Percentiles rank a stretch among this genome's conserved stretches.
Evolutionary conservation across 1,284 basidiomycete genomes (phyloP).

Genomic region (Psilocybe mexicana): DNA sequence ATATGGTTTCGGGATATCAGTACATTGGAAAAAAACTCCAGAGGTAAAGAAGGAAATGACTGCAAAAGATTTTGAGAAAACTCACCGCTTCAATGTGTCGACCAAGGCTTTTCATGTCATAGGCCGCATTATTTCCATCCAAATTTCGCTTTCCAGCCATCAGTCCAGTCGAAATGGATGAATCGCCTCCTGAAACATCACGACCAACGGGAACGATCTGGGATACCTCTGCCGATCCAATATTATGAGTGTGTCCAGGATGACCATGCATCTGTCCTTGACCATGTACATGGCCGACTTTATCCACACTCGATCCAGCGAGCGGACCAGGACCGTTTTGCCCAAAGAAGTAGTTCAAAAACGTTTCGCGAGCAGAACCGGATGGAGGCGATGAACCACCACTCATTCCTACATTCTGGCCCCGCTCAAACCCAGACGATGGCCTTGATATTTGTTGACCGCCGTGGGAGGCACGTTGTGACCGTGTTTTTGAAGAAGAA

Average conservation of each 20-base stretch:
- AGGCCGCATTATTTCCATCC: conserved; percentile 85
- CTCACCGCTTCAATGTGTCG: conserved; percentile 93
- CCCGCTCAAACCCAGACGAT: conserved; percentile 33
- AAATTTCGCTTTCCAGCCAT: conserved; percentile 65
- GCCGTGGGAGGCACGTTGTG: conserved; percentile 23
- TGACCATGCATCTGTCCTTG: conserved; percentile 21
- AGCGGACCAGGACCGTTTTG: conserved; percentile 74
- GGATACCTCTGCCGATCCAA: conserved; percentile 10
- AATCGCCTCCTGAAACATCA: conserved; percentile 58
- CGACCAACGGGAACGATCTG: conserved; percentile 52
- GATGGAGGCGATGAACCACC: conserved; percentile 42
- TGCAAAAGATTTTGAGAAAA: conserved; percentile 21
- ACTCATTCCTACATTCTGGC: conserved; percentile 25
- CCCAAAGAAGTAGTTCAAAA: conserved; percentile 96
- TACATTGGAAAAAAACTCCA: not conserved
- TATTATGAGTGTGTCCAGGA: conserved; percentile 11
- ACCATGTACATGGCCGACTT: conserved; percentile 22
- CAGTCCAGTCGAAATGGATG: conserved; percentile 50
- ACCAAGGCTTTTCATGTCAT: conserved; percentile 98
- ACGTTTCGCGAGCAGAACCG: conserved; percentile 76
- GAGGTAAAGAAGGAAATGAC: no score
- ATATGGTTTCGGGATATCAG: not conserved
- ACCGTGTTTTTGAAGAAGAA: conserved; percentile 39
- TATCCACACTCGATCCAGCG: conserved; percentile 49
- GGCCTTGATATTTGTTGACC: conserved; percentile 28